Base-by-base conservation (phyloP, 768 basidiomycete species). In the Fomitopsis serialis region DNA sequence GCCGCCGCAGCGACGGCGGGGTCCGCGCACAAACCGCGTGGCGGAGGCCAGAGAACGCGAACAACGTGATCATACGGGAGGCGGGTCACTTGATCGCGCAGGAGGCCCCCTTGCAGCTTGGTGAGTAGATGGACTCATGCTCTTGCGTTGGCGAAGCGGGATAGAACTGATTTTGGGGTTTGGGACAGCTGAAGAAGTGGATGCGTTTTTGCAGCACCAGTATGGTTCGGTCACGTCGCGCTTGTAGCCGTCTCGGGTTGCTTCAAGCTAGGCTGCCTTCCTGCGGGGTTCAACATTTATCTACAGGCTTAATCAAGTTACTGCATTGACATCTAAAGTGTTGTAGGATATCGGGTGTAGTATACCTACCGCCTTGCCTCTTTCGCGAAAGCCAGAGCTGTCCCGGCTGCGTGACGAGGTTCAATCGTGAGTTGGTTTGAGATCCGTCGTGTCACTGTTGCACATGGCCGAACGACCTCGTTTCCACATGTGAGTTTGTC, bases 11-110 rank as follows among this genome's bases (percentile, higher is more conserved):
- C 42, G 37, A 40, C 15, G 37, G 15, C 19, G 37, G 54, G 53
- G 53, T 32, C 37, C 45, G 37, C 42, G 29, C 53, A 58, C 50
- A 36, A 48, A 42, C 58, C 15, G 68, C 66, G 11, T 74, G 71
- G 71, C 50, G 68, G 22, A 58, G 74, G 35, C 58, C 62, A 7
- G 64, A 50, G 43, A 75, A 75, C 48, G 51, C 65, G 21, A 60
- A 66, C 6, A 72, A 74, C 52, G 55, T 68, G 10, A 47, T 65
- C 9, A 56, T 74, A 4, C 47, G 55, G 1, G 55, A 49, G 2
- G 66, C 66, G 15, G 63, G 69, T 5, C 73, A 74, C 58, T 55
- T 73, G 37, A 64, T 71, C 21, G 45, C 63, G 10, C 70, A 70
- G 29, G 69, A 71, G 48, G 57, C 50, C 13, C 68, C 68, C 1